These are phyloP conservation scores for Pseudogymnoascus pannorum DNA, from an alignment of 2,329 filamentous ascomycete genomes.

Conservation along the genomic window DNA sequence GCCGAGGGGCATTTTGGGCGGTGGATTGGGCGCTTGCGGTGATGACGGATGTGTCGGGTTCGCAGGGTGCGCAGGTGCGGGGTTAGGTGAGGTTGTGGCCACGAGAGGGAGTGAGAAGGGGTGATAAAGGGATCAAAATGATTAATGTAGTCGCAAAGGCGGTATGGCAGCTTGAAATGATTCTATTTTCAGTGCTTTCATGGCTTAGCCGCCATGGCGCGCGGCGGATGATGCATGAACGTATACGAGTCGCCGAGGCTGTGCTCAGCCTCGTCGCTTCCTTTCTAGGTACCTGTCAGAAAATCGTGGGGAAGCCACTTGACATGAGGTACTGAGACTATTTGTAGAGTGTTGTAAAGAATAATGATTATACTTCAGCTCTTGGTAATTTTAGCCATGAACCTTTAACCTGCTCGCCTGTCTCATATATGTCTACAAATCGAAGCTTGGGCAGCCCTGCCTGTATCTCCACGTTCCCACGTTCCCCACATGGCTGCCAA, in stretches of 20 bases:
- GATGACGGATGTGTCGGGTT: background rate
- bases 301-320: too few species aligned
- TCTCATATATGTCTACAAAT: too few species aligned
- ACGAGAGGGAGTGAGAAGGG: background rate
- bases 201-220: background rate
- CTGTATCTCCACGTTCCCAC: too few species aligned
- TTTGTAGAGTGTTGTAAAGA: too few species aligned
- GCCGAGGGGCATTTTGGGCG: constrained; percentile 47
- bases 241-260: background rate
- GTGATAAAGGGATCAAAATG: background rate
- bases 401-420: too few species aligned
- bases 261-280: background rate
- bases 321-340: too few species aligned
- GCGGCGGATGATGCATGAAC: constrained; percentile 1
- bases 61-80: background rate
- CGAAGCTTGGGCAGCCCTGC: too few species aligned
- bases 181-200: background rate
- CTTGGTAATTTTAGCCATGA: too few species aligned
- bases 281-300: too few species aligned
- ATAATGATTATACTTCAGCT: too few species aligned
- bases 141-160: background rate
- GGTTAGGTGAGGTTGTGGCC: background rate
- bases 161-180: background rate
- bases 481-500: too few species aligned
- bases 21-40: background rate